Evolutionary conservation across 805 yeast genomes (phyloP), one percentile per base, ranked within the genome.

Genomic region (Teunomyces cretensis): DNA sequence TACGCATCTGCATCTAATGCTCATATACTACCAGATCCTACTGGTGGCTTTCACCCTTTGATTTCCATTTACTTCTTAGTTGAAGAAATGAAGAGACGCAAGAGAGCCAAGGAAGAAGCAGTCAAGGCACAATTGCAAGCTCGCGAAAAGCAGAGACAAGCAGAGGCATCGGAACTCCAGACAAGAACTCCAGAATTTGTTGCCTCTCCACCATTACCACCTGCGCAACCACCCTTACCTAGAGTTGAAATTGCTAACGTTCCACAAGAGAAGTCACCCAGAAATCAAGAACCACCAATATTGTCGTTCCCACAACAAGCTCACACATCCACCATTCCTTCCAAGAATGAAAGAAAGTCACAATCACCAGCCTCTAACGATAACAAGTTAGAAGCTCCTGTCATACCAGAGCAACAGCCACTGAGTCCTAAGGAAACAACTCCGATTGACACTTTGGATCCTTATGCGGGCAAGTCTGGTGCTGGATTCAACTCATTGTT

Each of bases 1-100:
- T 62, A 67, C 60, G 64, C 65, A 1, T 51, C 67, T 16, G 72
- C 71, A 15, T 58, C 67, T 3, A 64, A 61, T 42, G 51, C 64
- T 27, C 65, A 63, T 42, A 60, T 62, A 13, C 57, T 75, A 14
- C 77, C 81, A 1, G 94, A 89, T 64, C 97, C 98, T 12, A 87
- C 96, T 0, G 74, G 78, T 43, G 92, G 91, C 1, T 91, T 79
- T 63, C 96, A 91, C 65, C 98, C 99, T 0, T 73, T 91, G 51
- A 68, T 92, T 9, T 88, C 96, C 6, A 84, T 92, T 31, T 94
- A 94, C 62, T 85, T 80, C 58, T 74, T 94, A 51, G 96, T 90
- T 13, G 84, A 81, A 43, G 99, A 94, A 67, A 87, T 88, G 85
- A 61, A 76, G 50, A 81, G 78, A 57, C 78, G 96, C 45, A 84